Evolutionary conservation across 192 early-diverging fungal species (phyloP).

Genomic region (Coemansia sp.): DNA sequence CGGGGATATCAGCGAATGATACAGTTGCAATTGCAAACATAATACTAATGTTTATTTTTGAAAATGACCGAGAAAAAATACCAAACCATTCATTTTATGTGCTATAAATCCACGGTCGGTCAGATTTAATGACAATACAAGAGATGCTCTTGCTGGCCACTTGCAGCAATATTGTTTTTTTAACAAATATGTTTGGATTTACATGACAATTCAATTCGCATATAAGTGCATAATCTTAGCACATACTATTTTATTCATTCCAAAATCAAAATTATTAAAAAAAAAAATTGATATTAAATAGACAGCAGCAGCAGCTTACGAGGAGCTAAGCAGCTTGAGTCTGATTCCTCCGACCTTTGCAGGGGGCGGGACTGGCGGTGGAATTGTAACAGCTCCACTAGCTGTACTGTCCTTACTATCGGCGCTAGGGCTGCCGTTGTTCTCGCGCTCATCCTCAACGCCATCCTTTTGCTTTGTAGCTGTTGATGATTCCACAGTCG

Average conservation of each 20-base stretch:
- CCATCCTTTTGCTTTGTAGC: not conserved
- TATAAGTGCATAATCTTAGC: no score
- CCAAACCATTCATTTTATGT: no score
- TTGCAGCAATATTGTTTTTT: no score
- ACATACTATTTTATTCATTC: no score
- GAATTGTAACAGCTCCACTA: slow-evolving; percentile 8
- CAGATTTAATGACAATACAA: no score
- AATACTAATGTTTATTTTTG: not conserved
- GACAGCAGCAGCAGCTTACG: not conserved
- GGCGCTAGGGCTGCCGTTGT: not conserved
- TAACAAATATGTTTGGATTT: no score
- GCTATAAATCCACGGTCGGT: no score
- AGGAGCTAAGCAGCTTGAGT: slow-evolving; percentile 30
- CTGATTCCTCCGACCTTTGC: slow-evolving; percentile 38
- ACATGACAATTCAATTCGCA: no score
- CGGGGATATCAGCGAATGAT: not conserved
- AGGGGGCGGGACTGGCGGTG: slow-evolving; percentile 36
- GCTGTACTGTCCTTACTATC: not conserved
- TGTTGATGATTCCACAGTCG: slow-evolving; percentile 6
- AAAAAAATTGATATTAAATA: no score
- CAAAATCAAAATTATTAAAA: no score
- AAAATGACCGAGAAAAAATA: no score
- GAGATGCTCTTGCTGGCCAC: no score
- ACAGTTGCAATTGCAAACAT: not conserved
- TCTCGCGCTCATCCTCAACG: not conserved